Evolutionary conservation across 1,139 yeast species (phyloP).

Genomic region (Suhomyces anneliseae): DNA sequence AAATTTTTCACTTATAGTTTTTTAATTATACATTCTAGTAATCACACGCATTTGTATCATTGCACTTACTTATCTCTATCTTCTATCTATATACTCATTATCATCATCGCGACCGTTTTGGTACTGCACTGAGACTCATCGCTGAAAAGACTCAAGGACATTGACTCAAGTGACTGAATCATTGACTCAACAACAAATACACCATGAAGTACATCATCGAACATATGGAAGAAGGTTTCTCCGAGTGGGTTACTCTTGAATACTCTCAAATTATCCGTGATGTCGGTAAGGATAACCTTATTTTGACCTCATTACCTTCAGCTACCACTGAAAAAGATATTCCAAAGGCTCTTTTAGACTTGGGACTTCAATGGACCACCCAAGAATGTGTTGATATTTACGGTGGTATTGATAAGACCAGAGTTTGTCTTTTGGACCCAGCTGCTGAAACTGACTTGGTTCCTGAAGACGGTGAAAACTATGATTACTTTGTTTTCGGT

Average conservation of each 20-base stretch:
- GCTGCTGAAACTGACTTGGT: slow-evolving; percentile 71
- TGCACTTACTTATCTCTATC: neutral
- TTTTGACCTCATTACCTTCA: slow-evolving; percentile 74
- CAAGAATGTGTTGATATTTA: slow-evolving; percentile 60
- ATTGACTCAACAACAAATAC: neutral
- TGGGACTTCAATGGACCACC: slow-evolving; percentile 82
- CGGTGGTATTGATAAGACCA: slow-evolving; percentile 44
- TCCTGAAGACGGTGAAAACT: slow-evolving; percentile 64
- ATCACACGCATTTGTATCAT: too few species aligned
- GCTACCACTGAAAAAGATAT: slow-evolving; percentile 62
- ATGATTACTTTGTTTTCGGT: slow-evolving; percentile 90
- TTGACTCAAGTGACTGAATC: neutral
- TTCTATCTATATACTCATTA: neutral
- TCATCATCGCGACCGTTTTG: neutral
- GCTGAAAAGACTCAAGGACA: neutral
- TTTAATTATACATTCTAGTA: too few species aligned
- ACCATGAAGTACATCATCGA: slow-evolving; percentile 87
- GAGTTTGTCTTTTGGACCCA: slow-evolving; percentile 86
- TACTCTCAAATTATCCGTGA: slow-evolving; percentile 80
- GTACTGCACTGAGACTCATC: neutral
- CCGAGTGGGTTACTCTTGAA: slow-evolving; percentile 92
- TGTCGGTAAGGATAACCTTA: slow-evolving; percentile 73
- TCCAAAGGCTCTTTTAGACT: slow-evolving; percentile 57
- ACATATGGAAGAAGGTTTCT: slow-evolving; percentile 96
- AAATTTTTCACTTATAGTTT: too few species aligned